Conservation (phyloP, 1,284 basidiomycete species). For the Boletus subluridellus region DNA sequence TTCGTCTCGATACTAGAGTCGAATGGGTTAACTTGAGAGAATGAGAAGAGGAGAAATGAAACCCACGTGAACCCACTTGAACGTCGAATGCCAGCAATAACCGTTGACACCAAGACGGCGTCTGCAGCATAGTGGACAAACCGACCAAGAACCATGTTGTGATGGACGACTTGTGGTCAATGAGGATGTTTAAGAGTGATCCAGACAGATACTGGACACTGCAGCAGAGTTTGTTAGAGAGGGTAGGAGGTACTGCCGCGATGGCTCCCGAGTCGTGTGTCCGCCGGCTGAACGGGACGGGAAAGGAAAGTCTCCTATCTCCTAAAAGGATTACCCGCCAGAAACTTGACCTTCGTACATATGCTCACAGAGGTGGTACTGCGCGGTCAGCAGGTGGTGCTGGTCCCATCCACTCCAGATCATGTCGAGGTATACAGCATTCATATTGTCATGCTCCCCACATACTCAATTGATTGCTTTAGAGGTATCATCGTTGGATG, state of each 20-base stretch:
- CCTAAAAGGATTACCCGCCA: neutral
- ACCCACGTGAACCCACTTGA: conserved; percentile 88
- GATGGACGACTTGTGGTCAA: neutral
- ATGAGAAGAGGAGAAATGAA: conserved; percentile 2
- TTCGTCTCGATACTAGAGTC: conserved; percentile 61
- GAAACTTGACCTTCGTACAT: neutral
- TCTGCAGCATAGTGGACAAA: conserved; percentile 84
- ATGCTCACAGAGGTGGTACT: conserved; percentile 42
- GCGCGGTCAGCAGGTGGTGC: conserved; percentile 57
- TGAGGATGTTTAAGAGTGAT: neutral
- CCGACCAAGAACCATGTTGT: conserved; percentile 71
- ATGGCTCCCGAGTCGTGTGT: conserved; percentile 1
- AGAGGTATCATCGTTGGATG: conserved; percentile 96
- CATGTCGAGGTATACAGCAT: conserved; percentile 58
- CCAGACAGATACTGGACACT: neutral
- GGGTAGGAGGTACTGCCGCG: neutral
- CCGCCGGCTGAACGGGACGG: conserved; percentile 1
- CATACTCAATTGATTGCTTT: conserved; percentile 1
- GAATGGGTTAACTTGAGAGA: conserved; percentile 3
- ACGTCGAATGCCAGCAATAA: conserved; percentile 88
- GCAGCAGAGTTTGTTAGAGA: neutral
- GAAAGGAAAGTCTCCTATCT: conserved; percentile 23
- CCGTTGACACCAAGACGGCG: conserved; percentile 81
- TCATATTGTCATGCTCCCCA: neutral
- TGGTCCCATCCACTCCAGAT: conserved; percentile 70